Percentiles rank a stretch among this genome's conserved stretches.
These are phyloP conservation scores for Plantago elongata DNA, from an alignment of 257 asterid genomes.

Conservation along the genomic window DNA sequence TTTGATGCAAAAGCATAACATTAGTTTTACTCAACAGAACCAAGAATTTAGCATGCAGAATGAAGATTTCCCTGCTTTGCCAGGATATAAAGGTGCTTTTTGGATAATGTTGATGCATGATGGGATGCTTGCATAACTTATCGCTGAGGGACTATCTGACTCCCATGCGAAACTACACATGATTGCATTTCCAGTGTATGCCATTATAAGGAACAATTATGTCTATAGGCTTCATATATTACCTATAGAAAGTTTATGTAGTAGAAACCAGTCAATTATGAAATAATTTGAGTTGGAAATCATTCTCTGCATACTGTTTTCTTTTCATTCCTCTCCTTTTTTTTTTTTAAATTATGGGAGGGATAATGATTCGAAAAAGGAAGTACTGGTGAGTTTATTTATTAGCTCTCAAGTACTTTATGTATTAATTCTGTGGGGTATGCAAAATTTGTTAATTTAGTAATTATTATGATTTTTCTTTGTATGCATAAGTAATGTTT, in stretches of 20 bases:
- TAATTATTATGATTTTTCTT: too few relatives aligned
- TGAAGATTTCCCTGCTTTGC: constrained; percentile 96
- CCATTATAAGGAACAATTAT: neutral
- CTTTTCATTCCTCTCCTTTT: too few relatives aligned
- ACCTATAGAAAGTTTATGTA: neutral
- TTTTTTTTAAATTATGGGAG: too few relatives aligned
- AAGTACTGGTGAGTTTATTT: too few relatives aligned
- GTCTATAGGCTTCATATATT: neutral
- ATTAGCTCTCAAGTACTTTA: too few relatives aligned
- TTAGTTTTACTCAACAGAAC: constrained; percentile 75
- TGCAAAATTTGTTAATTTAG: too few relatives aligned
- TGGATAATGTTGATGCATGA: constrained; percentile 9
- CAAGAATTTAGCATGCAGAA: constrained; percentile 94
- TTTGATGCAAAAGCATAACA: constrained; percentile 65
- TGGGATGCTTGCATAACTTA: constrained; percentile 10
- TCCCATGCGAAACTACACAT: neutral
- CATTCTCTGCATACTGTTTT: too few relatives aligned
- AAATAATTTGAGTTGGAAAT: too few relatives aligned
- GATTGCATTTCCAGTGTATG: neutral
- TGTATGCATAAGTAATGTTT: too few relatives aligned
- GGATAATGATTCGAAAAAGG: too few relatives aligned
- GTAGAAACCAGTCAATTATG: neutral
- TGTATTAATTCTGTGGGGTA: too few relatives aligned
- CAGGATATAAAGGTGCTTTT: constrained; percentile 77
- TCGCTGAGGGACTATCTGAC: constrained; percentile 12